Percentiles rank a stretch among this genome's conserved stretches.
Conservation (phyloP, 345 rosid species). For the Tarenaya hassleriana region DNA sequence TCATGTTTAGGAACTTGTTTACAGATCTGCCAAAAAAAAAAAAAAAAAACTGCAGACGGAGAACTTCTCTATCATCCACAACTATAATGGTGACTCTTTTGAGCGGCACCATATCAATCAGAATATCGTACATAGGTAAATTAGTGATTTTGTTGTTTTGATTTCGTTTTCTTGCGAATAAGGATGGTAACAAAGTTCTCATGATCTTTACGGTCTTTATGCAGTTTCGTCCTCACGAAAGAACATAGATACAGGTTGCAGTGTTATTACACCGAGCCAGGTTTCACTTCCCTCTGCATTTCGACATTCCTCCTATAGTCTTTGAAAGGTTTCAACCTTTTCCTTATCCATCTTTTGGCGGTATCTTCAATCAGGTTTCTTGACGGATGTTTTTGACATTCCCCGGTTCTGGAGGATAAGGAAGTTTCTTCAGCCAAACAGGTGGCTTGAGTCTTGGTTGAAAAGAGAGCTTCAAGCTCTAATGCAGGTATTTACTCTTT, state of each 20-base stretch:
- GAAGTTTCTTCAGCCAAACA: constrained; percentile 56
- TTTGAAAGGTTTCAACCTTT: not conserved
- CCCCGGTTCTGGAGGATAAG: constrained; percentile 56
- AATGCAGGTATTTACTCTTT: constrained; percentile 43
- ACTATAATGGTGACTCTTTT: constrained; percentile 56
- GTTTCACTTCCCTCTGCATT: constrained; percentile 33
- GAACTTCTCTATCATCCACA: constrained; percentile 55
- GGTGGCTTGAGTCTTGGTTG: constrained; percentile 64
- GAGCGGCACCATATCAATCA: constrained; percentile 51
- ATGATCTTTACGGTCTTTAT: constrained; percentile 4
- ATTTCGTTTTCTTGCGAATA: not conserved
- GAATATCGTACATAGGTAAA: constrained; percentile 43
- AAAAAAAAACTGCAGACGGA: constrained; percentile 45
- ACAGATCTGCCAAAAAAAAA: not conserved
- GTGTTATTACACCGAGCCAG: constrained; percentile 65
- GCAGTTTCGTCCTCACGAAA: constrained; percentile 62
- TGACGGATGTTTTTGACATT: constrained; percentile 41
- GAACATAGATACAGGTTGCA: constrained; percentile 66
- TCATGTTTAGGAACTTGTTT: constrained; percentile 3
- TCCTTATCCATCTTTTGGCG: not conserved
- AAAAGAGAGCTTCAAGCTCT: constrained; percentile 84
- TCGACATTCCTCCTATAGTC: no score
- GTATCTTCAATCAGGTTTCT: constrained; percentile 44
- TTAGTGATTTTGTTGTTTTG: not conserved
- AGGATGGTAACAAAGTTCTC: constrained; percentile 6